Conservation (phyloP, 345 rosid species). For the Eucalyptus leucophloia region DNA sequence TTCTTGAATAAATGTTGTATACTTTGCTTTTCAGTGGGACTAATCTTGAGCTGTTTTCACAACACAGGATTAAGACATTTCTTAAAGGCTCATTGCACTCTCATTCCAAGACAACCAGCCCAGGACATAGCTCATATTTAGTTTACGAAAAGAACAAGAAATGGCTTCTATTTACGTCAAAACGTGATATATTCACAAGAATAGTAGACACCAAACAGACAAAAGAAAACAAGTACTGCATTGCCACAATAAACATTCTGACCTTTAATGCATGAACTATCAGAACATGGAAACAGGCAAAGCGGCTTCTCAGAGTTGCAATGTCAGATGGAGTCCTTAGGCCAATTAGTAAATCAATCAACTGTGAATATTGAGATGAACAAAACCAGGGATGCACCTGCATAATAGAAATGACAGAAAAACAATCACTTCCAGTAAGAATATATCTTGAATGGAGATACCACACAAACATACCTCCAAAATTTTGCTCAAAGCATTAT, state of each 20-base stretch:
- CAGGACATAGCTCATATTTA: neutral
- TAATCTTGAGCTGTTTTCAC: neutral
- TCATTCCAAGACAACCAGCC: neutral
- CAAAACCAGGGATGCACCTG: constrained; percentile 78
- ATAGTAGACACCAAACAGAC: neutral
- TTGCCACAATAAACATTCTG: neutral
- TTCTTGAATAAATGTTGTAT: neutral
- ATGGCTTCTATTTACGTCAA: neutral
- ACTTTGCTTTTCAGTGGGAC: neutral
- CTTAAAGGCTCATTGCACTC: neutral
- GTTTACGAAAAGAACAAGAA: neutral
- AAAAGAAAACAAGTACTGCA: neutral
- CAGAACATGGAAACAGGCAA: constrained; percentile 56
- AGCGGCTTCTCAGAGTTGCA: constrained; percentile 46
- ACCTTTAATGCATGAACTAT: constrained; percentile 75
- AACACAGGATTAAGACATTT: neutral
- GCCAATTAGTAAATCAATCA: constrained; percentile 55
- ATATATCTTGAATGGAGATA: neutral
- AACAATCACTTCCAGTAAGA: neutral
- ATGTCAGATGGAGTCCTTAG: constrained; percentile 42
- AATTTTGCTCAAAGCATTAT: constrained; percentile 50
- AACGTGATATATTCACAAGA: neutral
- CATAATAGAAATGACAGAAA: neutral
- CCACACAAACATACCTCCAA: constrained; percentile 34
- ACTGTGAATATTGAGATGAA: constrained; percentile 48